phyloP scores from a whole-genome alignment of 225 moss, liverwort and hornwort species.

The Straminergon stramineum region DNA sequence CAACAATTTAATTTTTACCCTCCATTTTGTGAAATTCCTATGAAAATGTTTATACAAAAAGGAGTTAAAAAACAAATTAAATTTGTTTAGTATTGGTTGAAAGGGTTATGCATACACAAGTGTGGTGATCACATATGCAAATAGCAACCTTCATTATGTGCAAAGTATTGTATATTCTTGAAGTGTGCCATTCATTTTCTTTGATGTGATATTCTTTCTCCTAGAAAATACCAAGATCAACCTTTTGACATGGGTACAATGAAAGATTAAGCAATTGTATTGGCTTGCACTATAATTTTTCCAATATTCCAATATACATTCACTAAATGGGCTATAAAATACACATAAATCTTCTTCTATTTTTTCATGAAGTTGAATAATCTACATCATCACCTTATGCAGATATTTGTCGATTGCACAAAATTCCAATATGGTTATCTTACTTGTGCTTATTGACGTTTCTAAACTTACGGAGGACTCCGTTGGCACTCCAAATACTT shows the following conservation, averaged over 20 bases:
- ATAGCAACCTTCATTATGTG: neutral
- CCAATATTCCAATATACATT: neutral
- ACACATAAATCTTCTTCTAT: neutral
- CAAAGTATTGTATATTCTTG: neutral
- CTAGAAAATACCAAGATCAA: no score
- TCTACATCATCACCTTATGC: neutral
- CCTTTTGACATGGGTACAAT: neutral
- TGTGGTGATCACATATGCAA: neutral
- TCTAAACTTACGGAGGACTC: neutral
- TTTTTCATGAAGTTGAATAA: neutral
- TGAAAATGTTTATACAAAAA: neutral
- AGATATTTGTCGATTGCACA: neutral
- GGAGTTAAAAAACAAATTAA: neutral
- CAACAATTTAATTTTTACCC: neutral
- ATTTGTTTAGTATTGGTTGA: neutral
- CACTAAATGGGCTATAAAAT: neutral
- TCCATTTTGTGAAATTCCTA: neutral
- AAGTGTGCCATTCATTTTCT: neutral
- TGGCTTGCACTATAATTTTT: neutral
- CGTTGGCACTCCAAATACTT: neutral
- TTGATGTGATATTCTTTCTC: neutral
- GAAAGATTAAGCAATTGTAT: neutral
- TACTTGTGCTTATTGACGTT: neutral
- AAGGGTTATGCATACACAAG: neutral
- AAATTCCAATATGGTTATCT: neutral